Percentiles rank a stretch among this genome's conserved stretches.
These are phyloP conservation scores for Xerocomus minutiporus DNA, from an alignment of 1,284 basidiomycete species.

Conservation along the genomic window DNA sequence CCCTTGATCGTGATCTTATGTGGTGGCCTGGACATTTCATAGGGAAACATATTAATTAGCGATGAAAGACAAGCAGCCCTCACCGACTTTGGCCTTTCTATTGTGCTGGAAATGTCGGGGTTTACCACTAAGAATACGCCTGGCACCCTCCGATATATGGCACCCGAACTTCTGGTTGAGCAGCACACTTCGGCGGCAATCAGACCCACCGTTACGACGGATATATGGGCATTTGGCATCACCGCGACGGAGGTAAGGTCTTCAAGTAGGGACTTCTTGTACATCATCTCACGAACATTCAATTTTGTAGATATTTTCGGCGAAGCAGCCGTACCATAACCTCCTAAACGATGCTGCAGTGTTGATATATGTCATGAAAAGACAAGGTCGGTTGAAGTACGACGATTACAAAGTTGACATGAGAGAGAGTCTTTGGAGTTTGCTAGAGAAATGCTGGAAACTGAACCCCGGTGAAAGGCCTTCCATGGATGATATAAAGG, in stretches of 20 bases:
- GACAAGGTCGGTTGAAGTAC: constrained; percentile 14
- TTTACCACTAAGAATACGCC: constrained; percentile 26
- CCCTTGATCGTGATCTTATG: neutral
- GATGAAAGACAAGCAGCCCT: constrained; percentile 23
- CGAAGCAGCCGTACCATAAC: constrained; percentile 19
- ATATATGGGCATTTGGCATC: constrained; percentile 29
- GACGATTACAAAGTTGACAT: constrained; percentile 22
- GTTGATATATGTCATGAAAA: constrained; percentile 16
- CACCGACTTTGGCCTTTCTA: constrained; percentile 33
- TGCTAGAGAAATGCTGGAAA: constrained; percentile 22
- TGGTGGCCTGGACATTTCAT: neutral
- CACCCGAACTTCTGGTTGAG: constrained; percentile 22
- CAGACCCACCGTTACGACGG: constrained; percentile 20
- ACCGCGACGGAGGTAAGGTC: constrained; percentile 26
- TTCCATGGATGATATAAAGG: constrained; percentile 9
- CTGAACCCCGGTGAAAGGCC: constrained; percentile 11
- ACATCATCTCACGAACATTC: neutral
- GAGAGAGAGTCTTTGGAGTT: constrained; percentile 16
- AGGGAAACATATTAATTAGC: constrained; percentile 29
- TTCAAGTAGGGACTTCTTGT: neutral
- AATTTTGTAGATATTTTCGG: constrained; percentile 22
- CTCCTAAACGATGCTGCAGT: constrained; percentile 14
- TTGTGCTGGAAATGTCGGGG: constrained; percentile 26
- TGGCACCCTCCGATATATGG: constrained; percentile 32
- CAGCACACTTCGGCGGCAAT: constrained; percentile 5